phyloP scores from a whole-genome alignment of 306 rosid species.

The Myrica gale region DNA sequence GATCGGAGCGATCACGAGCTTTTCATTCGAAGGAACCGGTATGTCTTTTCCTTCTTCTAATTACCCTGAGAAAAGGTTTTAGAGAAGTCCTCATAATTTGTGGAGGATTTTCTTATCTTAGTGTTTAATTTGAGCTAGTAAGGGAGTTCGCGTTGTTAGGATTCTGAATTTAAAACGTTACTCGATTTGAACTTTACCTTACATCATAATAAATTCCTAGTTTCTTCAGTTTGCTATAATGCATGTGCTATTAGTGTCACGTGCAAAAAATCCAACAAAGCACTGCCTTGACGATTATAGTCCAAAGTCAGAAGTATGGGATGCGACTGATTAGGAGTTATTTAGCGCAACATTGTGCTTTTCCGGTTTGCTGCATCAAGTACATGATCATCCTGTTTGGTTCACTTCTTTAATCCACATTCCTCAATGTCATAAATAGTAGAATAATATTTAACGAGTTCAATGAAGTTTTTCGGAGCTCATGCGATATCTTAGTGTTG shows the following conservation, averaged over 20 bases:
- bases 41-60: neutral
- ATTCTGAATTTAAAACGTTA: neutral
- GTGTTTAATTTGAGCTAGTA: neutral
- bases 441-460: no score
- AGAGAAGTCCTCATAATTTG: neutral
- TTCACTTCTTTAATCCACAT: neutral
- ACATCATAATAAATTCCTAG: neutral
- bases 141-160: neutral
- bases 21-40: conserved; percentile 78
- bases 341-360: no score
- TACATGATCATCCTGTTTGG: neutral
- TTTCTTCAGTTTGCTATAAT: neutral
- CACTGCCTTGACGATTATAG: no score
- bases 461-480: no score
- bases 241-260: neutral
- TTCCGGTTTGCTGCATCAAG: neutral
- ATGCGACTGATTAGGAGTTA: no score
- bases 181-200: neutral
- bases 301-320: no score
- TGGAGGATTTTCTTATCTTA: neutral
- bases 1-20: conserved; percentile 82
- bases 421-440: no score
- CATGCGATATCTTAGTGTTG: no score
- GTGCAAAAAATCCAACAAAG: neutral
- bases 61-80: neutral